Base-by-base conservation (phyloP, 176 grass and related monocot species). In the Eleusine indica region DNA sequence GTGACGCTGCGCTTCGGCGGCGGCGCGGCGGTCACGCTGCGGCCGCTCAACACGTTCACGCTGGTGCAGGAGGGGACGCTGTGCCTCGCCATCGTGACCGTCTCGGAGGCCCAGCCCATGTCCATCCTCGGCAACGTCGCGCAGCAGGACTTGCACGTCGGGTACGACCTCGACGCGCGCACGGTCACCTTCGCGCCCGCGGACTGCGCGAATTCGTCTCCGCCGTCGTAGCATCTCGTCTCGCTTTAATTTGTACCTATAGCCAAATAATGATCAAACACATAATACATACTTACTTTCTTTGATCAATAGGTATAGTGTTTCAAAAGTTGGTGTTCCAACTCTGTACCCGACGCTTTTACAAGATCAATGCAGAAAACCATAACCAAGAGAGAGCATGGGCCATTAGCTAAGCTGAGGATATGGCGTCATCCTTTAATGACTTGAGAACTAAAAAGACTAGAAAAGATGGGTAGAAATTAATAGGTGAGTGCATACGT, bases 121-220 rank as follows among this genome's bases (percentile, higher is more conserved):
- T 76, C 79, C 0, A 89, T 95, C 38, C 64, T 95, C 0, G 90
- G 90, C 0, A 96, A 87, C 83, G 40, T 93, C 71, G 87, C 90
- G 68, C 90, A 93, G 82, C 90, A 87, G 77, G 85, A 96, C 69
- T 65, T 96, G 28, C 91, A 87, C 30, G 75, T 91, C 12, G 88
- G 87, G 12, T 96, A 81, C 30, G 86, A 96, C 84, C 86, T 96
- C 71, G 93, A 85, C 64, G 56, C 40, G 9, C 40, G 86, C 51
- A 75, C 77, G 12, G 48, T 93, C 38, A 88, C 91, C 28, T 96
- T 96, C 64, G 83, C 86, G 6, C 51, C 83, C 0, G 72, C 83
- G 6, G 83, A 92, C 75, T 96, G 94, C 83, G 29, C 81, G 14
- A 42, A 3, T 40, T 48, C 65, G 19, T 46, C 54, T 5, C 4